Base-by-base conservation (phyloP, 2,329 filamentous ascomycete genomes). In the Ceratocystis harringtonii region DNA sequence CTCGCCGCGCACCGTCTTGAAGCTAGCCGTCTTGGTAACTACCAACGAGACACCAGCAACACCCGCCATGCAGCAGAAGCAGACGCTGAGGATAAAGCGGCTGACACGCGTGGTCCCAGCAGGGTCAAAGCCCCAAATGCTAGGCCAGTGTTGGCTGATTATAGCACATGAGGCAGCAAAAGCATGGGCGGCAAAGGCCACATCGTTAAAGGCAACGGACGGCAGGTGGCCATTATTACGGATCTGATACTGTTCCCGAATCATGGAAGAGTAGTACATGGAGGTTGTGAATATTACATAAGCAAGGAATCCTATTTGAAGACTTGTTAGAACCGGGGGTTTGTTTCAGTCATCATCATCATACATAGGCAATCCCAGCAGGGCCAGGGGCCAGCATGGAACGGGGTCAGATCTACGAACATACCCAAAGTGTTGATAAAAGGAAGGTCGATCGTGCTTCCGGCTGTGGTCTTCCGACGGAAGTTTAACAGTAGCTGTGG, bases 361-460 rank as follows among this genome's bases (percentile, higher is more conserved):
- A 7, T 28, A 28, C 48, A 52, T 15, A 28, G 19, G 15, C 15
- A 15, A 28, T 52, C 48, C 48, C 25, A 41, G 36, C 36, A 41
- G 10, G 22, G 17, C 48, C 48, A 8, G 7, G 22, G 12, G 52
- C 17, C 1, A 10, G 17, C 25, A 57, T 57, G n/a, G 52, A 3
- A 52, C 5, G 3, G 48, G 22, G 25, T 25, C 10, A 25, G 55
- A 58, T 58, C 28, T 58, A n/a, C 55, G 32, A 65, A 41, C 62
- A 36, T 72, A 83, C 82, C 84, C 3, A 86, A 71, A 30, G 78
- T 76, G 75, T 94, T 94, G 70, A 90, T 79, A 19, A 88, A 80
- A 19, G 90, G 90, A 72, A 95, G 96, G 74, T 96, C 92, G 69
- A 95, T 86, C 0, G 90, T 89, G 3, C 92, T 86, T 50, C 94